Evolutionary conservation across 768 basidiomycete species (phyloP), one percentile per base, ranked within the genome.

Genomic region (Suillus fuscotomentosus): DNA sequence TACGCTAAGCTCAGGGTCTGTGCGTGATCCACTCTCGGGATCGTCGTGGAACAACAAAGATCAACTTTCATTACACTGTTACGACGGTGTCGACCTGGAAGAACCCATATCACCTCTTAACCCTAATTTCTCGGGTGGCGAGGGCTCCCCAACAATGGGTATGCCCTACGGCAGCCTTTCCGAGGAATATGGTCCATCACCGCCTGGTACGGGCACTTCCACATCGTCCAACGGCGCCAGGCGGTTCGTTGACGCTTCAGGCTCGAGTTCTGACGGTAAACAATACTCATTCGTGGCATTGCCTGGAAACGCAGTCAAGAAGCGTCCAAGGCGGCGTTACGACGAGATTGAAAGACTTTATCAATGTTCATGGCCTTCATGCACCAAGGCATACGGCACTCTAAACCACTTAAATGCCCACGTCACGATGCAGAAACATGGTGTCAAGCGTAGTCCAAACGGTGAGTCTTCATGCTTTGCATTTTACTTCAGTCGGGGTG

Each of bases 351-450:
- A 97, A 78, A 87, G 96, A 34, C 78, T 97, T 60, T 98, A 98
- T 74, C 85, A 86, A 63, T 98, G 96, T 81, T 89, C 89, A 59
- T 93, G 88, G 85, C 85, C 84, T 5, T 83, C 86, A 51, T 89
- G 88, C 68, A 82, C 86, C 62, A 97, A 97, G 79, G 84, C 92
- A 34, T 97, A 97, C 71, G 95, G 95, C 38, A 97, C 95, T 5
- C 82, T 98, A 57, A 98, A 99, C 74, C 97, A 99, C 77, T 83
- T 99, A 66, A 99, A 99, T 74, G 95, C 95, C 38, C 97, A 99
- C 75, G 94, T 98, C 63, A 91, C 89, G n/a, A 97, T 97, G 93
- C 97, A 98, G 76, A 92, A 92, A 76, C 97, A 99, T 74, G 97
- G 97, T 50, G 63, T 82, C 17, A 98, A 97, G 79, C 86, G 96